Percentiles rank a stretch among this genome's conserved stretches.
Conservation (phyloP, 129 eudicot genomes). For the Centaurea solstitialis region DNA sequence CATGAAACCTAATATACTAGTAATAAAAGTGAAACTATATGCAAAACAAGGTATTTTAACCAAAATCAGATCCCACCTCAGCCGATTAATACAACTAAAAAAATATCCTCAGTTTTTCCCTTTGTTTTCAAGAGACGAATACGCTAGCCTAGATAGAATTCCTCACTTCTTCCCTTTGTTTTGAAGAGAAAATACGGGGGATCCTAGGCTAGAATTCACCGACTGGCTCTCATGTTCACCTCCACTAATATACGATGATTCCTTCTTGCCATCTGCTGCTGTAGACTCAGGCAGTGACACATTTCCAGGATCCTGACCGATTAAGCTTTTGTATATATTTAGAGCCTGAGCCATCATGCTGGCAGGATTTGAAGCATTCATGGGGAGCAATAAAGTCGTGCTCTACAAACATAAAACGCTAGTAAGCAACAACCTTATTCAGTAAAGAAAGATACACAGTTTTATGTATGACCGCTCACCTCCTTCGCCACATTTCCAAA, state of each 20-base stretch:
- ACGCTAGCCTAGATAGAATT: not conserved
- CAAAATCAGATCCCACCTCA: not conserved
- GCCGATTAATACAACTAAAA: not conserved
- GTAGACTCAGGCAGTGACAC: conserved; percentile 21
- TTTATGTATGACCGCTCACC: conserved; percentile 43
- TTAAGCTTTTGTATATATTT: conserved; percentile 63
- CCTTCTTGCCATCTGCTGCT: conserved; percentile 28
- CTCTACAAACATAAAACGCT: conserved; percentile 34
- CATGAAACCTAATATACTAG: not conserved
- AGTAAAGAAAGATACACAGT: not conserved
- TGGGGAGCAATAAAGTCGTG: conserved; percentile 80
- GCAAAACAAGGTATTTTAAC: not conserved
- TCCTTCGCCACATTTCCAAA: conserved; percentile 80
- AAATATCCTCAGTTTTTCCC: conserved; percentile 25
- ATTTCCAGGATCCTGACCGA: conserved; percentile 29
- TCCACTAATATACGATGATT: not conserved
- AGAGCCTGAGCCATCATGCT: conserved; percentile 83
- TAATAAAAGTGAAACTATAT: conserved; percentile 11
- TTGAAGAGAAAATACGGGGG: conserved; percentile 75
- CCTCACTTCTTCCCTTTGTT: conserved; percentile 40
- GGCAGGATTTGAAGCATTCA: conserved; percentile 64
- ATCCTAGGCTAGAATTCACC: conserved; percentile 14
- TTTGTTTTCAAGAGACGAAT: conserved; percentile 65
- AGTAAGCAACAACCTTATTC: not conserved
- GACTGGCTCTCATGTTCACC: conserved; percentile 16